Base-by-base conservation (phyloP, 345 rosid genomes). In the Populus nigra region DNA sequence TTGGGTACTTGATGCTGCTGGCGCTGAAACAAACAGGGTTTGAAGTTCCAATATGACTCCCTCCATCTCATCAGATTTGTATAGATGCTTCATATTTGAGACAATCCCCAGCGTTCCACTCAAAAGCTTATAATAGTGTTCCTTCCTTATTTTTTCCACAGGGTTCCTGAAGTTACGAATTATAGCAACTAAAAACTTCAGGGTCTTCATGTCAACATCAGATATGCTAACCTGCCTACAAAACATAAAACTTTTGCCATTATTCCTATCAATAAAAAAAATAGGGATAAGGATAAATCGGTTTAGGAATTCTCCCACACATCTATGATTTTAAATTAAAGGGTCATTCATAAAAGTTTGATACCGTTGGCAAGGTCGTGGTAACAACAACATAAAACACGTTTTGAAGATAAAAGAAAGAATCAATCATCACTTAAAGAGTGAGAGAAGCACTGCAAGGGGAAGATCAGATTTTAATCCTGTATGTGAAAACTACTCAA, bases 21-120 rank as follows among this genome's bases (percentile, higher is more conserved):
- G 76, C 72, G 82, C 86, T 13, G 90, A 77, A 74, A 88, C 76
- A 85, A 89, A 91, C 65, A 96, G 86, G 76, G 83, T 81, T 25
- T 89, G 87, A 84, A 96, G 94, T 86, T 88, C 92, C 81, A 86
- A 69, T 70, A 95, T 74, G 76, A 89, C 86, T 74, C 75, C 87
- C 53, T 89, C 90, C 88, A 96, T 92, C 79, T 86, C 92, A 62
- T 81, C 87, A 71, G 81, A 85, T 82, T 82, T 82, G 82, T 89
- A 90, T 15, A 88, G 83, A 81, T 84, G 84, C 73, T 82, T 87
- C 78, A 80, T 77, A 80, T 86, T 84, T 55, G 96, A 89, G 79
- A 90, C 73, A 22, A 91, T 87, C 50, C 74, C 75, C 65, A 96
- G 77, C 5, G 86, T 79, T 82, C 84, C 90, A 70, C 85, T 84